These are phyloP conservation scores for Pharus latifolius DNA, from an alignment of 176 grass and related monocot species.

Conservation along the genomic window DNA sequence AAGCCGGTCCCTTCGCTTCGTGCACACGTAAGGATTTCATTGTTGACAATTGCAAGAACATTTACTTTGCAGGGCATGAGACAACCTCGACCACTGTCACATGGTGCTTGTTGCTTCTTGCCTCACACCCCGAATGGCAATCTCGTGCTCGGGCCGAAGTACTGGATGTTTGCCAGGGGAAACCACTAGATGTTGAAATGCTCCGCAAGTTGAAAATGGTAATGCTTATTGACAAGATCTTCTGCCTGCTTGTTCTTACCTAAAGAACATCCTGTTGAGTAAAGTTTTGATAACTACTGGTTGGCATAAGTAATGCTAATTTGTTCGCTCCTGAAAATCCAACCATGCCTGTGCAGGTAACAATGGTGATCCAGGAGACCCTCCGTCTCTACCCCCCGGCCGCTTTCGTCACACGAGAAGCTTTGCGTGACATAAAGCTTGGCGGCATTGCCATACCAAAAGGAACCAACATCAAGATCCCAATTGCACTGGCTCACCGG, in stretches of 20 bases:
- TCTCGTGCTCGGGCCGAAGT: slow-evolving; percentile 29
- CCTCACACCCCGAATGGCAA: slow-evolving; percentile 52
- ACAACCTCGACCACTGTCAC: slow-evolving; percentile 31
- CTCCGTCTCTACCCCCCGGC: slow-evolving; percentile 54
- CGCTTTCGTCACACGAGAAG: slow-evolving; percentile 28
- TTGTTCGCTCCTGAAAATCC: neutral
- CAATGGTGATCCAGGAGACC: slow-evolving; percentile 62
- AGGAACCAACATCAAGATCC: slow-evolving; percentile 38
- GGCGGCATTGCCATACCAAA: slow-evolving; percentile 17
- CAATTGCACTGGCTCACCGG: slow-evolving; percentile 33
- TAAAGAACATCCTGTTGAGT: neutral
- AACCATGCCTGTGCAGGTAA: slow-evolving; percentile 27
- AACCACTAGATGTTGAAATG: slow-evolving; percentile 9
- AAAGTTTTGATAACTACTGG: neutral
- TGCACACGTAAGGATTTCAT: slow-evolving; percentile 30
- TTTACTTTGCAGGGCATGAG: slow-evolving; percentile 61
- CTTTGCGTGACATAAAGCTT: slow-evolving; percentile 31
- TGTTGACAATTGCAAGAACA: slow-evolving; percentile 57
- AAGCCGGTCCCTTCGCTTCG: neutral
- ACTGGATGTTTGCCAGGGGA: slow-evolving; percentile 16
- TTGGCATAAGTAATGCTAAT: neutral
- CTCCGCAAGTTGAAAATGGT: slow-evolving; percentile 47
- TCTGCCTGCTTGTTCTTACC: neutral
- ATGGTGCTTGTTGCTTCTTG: slow-evolving; percentile 77
- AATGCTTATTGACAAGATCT: neutral